phyloP scores from a whole-genome alignment of 495 filamentous ascomycete species.

The Trichoderma virens region DNA sequence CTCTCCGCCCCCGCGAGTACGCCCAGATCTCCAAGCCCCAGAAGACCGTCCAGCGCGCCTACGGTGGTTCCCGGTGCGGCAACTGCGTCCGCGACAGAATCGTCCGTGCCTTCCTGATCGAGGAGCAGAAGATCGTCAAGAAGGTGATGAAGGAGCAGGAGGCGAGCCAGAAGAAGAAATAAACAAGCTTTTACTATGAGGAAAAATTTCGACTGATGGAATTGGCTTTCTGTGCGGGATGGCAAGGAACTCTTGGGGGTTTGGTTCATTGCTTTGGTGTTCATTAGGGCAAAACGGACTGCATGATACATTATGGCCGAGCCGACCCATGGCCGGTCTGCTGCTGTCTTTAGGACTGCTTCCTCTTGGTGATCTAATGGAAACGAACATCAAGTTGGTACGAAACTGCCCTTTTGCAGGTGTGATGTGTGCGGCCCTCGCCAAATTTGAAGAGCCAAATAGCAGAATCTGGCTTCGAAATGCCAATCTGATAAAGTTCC shows the following conservation, averaged over 20 bases:
- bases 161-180: constrained; percentile 71
- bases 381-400: constrained; percentile 11
- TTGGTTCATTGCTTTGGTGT: constrained; percentile 42
- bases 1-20: constrained; percentile 96
- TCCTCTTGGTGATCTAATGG: constrained; percentile 29
- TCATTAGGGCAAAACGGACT: constrained; percentile 38
- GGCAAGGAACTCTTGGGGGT: constrained; percentile 13
- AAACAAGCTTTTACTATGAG: constrained; percentile 17
- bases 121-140: constrained; percentile 99
- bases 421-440: neutral
- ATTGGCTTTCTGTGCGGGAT: constrained; percentile 20
- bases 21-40: constrained; percentile 89
- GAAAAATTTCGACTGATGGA: constrained; percentile 11
- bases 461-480: neutral
- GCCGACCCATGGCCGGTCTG: constrained; percentile 30
- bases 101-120: constrained; percentile 94
- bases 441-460: neutral
- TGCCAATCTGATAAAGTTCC: neutral
- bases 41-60: constrained; percentile 98
- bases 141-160: constrained; percentile 90
- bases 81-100: constrained; percentile 98
- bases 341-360: constrained; percentile 41
- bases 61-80: constrained; percentile 94
- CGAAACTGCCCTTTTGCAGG: neutral
- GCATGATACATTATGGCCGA: constrained; percentile 33